A percentile compares a stretch with the other conserved stretches of the same genome.
Evolutionary conservation across 345 rosid species (phyloP).

Genomic region (Acer yangbiense): DNA sequence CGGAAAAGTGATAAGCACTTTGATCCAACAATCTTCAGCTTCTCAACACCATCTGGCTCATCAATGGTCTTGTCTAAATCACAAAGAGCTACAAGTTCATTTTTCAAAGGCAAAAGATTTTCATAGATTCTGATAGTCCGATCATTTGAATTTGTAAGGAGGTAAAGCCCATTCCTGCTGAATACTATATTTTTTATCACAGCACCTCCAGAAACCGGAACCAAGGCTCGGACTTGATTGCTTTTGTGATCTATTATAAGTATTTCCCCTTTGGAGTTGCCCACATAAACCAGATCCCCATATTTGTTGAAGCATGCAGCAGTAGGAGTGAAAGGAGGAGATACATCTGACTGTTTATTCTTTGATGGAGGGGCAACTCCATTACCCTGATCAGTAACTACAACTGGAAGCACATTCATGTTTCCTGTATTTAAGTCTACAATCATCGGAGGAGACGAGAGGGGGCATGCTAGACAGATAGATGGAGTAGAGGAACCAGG

Average conservation of each 20-base stretch:
- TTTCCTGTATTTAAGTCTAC: conserved; percentile 71
- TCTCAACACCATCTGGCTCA: conserved; percentile 66
- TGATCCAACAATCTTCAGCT: conserved; percentile 73
- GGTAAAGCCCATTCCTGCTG: conserved; percentile 86
- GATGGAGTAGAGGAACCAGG: conserved; percentile 82
- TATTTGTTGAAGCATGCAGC: conserved; percentile 94
- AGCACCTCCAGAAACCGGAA: conserved; percentile 69
- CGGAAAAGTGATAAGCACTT: conserved; percentile 81
- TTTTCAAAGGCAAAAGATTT: conserved; percentile 83
- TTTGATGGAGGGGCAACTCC: conserved; percentile 64
- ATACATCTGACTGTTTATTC: conserved; percentile 65
- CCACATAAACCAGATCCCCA: conserved; percentile 94
- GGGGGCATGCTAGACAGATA: conserved; percentile 85
- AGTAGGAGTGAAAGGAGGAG: conserved; percentile 72
- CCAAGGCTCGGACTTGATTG: conserved; percentile 63
- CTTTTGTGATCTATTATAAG: conserved; percentile 77
- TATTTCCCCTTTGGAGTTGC: conserved; percentile 95
- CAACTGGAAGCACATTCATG: conserved; percentile 74
- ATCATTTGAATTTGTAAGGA: conserved; percentile 95
- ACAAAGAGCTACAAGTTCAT: conserved; percentile 50
- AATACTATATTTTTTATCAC: conserved; percentile 84
- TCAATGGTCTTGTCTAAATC: conserved; percentile 48
- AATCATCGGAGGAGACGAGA: conserved; percentile 93
- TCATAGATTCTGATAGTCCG: conserved; percentile 89
- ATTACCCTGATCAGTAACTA: conserved; percentile 54